These are phyloP conservation scores for Purshia tridentata DNA, from an alignment of 306 rosid species.

Conservation along the genomic window DNA sequence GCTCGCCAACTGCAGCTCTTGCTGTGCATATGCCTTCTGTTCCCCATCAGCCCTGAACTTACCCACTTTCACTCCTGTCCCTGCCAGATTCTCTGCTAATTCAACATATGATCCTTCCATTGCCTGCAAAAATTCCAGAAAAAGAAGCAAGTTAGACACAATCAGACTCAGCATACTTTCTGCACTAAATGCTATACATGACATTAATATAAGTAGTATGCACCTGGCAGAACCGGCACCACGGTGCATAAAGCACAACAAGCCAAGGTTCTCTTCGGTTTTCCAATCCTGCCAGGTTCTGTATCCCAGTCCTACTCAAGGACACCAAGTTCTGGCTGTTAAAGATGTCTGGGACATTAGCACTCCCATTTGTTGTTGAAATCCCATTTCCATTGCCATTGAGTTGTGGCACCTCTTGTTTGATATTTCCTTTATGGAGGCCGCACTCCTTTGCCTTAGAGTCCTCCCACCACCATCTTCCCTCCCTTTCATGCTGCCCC, in stretches of 20 bases:
- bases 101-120: slow-evolving; percentile 79
- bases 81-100: slow-evolving; percentile 67
- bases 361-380: background rate
- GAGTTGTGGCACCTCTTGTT: slow-evolving; percentile 42
- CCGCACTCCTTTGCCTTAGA: slow-evolving; percentile 97
- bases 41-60: slow-evolving; percentile 88
- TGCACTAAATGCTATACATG: background rate
- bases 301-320: slow-evolving; percentile 69
- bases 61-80: slow-evolving; percentile 70
- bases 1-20: slow-evolving; percentile 63
- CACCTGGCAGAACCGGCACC: slow-evolving; percentile 70
- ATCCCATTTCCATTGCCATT: slow-evolving; percentile 48
- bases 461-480: slow-evolving; percentile 99
- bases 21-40: slow-evolving; percentile 70
- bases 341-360: slow-evolving; percentile 39
- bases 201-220: background rate
- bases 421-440: slow-evolving; percentile 92
- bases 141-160: background rate
- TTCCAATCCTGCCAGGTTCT: slow-evolving; percentile 62
- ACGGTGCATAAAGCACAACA: slow-evolving; percentile 88
- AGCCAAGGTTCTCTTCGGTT: slow-evolving; percentile 69
- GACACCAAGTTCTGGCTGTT: slow-evolving; percentile 49
- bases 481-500: slow-evolving; percentile 97
- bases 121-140: slow-evolving; percentile 19
- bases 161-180: background rate